Percentiles rank a stretch among this genome's conserved stretches.
Evolutionary conservation across 208 protist genomes (phyloP).

Genomic region (Leishmania tarentolae): DNA sequence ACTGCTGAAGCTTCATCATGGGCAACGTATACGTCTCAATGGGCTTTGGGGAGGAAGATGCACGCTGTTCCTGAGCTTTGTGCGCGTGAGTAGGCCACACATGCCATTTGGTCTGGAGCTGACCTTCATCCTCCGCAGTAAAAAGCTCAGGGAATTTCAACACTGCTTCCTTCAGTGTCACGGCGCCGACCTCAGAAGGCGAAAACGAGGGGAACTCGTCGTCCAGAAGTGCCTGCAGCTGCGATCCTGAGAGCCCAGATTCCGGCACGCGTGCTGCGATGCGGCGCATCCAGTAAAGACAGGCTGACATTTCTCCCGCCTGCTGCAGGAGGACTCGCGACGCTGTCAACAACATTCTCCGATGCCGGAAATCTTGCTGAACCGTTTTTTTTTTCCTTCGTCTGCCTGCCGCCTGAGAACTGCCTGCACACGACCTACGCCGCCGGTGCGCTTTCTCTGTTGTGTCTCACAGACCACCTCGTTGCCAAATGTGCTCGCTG

Average conservation of each 20-base stretch:
- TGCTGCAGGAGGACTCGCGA: conserved; percentile 1
- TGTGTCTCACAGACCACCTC: background rate
- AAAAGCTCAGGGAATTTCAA: conserved; percentile 48
- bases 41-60: conserved; percentile 24
- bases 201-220: conserved; percentile 61
- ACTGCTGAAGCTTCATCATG: conserved; percentile 22
- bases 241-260: conserved; percentile 42
- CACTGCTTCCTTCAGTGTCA: conserved; percentile 63
- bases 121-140: conserved; percentile 30
- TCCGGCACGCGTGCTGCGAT: conserved; percentile 51
- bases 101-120: conserved; percentile 31
- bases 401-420: background rate
- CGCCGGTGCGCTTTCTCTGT: background rate
- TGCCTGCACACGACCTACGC: background rate
- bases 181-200: conserved; percentile 38
- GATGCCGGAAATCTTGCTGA: background rate
- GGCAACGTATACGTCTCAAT: conserved; percentile 9
- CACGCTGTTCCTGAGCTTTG: background rate
- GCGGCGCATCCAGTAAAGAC: conserved; percentile 24
- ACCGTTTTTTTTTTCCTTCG: background rate
- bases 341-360: conserved; percentile 4
- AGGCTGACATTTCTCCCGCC: background rate
- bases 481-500: background rate
- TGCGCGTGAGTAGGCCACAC: conserved; percentile 22
- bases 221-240: conserved; percentile 64